phyloP scores from a whole-genome alignment of 2,329 filamentous ascomycete genomes.

The Bimuria novae-zelandiae region DNA sequence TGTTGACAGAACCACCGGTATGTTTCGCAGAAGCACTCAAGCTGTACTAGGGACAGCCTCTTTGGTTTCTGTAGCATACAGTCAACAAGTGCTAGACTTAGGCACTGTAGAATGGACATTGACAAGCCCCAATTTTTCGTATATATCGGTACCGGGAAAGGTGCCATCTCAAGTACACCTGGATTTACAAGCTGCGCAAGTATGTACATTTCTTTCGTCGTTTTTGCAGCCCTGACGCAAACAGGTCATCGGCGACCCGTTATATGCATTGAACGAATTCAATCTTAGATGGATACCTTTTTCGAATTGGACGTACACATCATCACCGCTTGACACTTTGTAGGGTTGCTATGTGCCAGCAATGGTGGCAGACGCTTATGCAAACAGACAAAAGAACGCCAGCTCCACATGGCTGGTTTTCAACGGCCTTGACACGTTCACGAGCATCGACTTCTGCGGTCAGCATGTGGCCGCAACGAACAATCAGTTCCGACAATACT shows the following conservation, averaged over 20 bases:
- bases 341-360: not conserved
- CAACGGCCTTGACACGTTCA: slow-evolving; percentile 66
- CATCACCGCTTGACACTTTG: slow-evolving; percentile 46
- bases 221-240: not conserved
- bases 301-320: slow-evolving; percentile 65
- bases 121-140: slow-evolving; percentile 48
- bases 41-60: slow-evolving; percentile 21
- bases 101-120: slow-evolving; percentile 49
- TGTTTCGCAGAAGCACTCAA: slow-evolving; percentile 21
- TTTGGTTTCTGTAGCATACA: slow-evolving; percentile 10
- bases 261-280: slow-evolving; percentile 63
- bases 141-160: slow-evolving; percentile 58
- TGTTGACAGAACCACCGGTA: not conserved
- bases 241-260: slow-evolving; percentile 58
- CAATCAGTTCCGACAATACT: slow-evolving; percentile 67
- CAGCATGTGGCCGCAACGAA: slow-evolving; percentile 60
- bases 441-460: slow-evolving; percentile 60
- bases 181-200: slow-evolving; percentile 56
- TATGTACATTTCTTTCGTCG: not conserved
- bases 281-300: slow-evolving; percentile 63
- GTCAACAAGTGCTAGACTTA: slow-evolving; percentile 26
- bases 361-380: not conserved
- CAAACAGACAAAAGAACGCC: slow-evolving; percentile 28
- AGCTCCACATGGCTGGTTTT: slow-evolving; percentile 61
- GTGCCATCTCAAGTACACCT: slow-evolving; percentile 65